A percentile compares a stretch with the other conserved stretches of the same genome.
Evolutionary conservation across 2,329 filamentous ascomycete species (phyloP).

Genomic region (Nakataea oryzae): DNA sequence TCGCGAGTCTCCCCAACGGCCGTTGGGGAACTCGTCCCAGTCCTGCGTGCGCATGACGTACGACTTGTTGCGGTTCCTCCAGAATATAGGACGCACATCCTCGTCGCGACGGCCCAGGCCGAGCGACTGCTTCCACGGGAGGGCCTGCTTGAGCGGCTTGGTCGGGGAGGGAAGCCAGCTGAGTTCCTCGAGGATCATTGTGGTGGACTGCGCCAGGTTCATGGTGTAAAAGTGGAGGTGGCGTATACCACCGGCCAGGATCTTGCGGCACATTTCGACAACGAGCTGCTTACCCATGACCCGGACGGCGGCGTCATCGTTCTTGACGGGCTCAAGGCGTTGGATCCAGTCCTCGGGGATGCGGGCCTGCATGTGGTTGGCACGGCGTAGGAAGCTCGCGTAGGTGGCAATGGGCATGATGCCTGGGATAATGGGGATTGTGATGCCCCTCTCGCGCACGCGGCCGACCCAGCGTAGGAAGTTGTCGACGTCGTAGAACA

Average conservation of each 20-base stretch:
- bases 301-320: slow-evolving; percentile 86
- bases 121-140: slow-evolving; percentile 94
- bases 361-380: slow-evolving; percentile 81
- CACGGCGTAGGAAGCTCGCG: slow-evolving; percentile 80
- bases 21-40: slow-evolving; percentile 99
- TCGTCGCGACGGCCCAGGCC: slow-evolving; percentile 81
- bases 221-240: slow-evolving; percentile 99
- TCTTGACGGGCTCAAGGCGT: slow-evolving; percentile 84
- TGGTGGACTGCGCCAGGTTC: slow-evolving; percentile 91
- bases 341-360: slow-evolving; percentile 75
- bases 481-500: slow-evolving; percentile 98
- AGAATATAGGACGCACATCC: slow-evolving; percentile 96
- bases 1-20: slow-evolving; percentile 93
- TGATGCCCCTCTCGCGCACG: slow-evolving; percentile 77
- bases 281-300: slow-evolving; percentile 82
- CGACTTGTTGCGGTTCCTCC: slow-evolving; percentile 92
- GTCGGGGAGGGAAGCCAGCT: slow-evolving; percentile 68
- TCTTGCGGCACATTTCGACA: slow-evolving; percentile 78
- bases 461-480: slow-evolving; percentile 86
- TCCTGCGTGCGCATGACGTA: slow-evolving; percentile 94
- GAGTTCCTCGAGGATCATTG: slow-evolving; percentile 88
- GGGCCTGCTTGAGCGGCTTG: slow-evolving; percentile 73
- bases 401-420: slow-evolving; percentile 97
- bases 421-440: slow-evolving; percentile 59
- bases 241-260: slow-evolving; percentile 71